Evolutionary conservation across 164 flowering plant genomes (phyloP), one percentile per base, ranked within the genome.

Genomic region (Tetracentron sinense): DNA sequence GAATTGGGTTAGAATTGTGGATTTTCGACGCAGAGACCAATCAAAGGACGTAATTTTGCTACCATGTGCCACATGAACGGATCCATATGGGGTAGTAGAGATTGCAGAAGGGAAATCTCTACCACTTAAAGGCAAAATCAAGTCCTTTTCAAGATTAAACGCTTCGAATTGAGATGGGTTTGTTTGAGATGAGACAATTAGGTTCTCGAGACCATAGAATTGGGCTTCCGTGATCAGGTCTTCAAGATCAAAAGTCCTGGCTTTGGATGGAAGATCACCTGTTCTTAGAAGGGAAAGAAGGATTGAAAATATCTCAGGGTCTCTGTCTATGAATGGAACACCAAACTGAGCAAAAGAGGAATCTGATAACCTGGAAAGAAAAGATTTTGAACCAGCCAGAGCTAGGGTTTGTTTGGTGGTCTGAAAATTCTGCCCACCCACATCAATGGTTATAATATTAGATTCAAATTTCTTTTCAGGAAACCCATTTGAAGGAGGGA

Each of bases 341-440:
- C 59, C 56, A 22, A 35, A 28, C 10, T 28, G 60, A 15, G 68
- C 21, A 21, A 53, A 42, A 42, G 60, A 56, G 0, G 66, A 46
- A 22, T 61, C 30, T 0, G 78, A 61, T 33, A 85, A 46, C 20
- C 61, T 69, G 6, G 86, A 79, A 42, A 94, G 77, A 44, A 94
- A 55, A 5, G 96, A 88, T 20, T 75, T 64, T 8, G 96, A 64
- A 5, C 96, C 96, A 19, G 94, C 83, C 4, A 62, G 66, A 55
- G 76, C 16, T 26, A 95, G 81, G 76, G 97, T 92, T 63, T 89
- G 97, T 42, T 80, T 80, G 60, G 96, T 89, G 42, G 97, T 89
- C 50, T 92, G 99, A 58, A 95, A 94, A 23, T 86, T 73, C 58
- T 85, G 86, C 21, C 97, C 99, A 22, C 99, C 97, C 2, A 94